These are phyloP conservation scores for Saccharomyces mikatae DNA, from an alignment of 805 yeast genomes.

Conservation along the genomic window DNA sequence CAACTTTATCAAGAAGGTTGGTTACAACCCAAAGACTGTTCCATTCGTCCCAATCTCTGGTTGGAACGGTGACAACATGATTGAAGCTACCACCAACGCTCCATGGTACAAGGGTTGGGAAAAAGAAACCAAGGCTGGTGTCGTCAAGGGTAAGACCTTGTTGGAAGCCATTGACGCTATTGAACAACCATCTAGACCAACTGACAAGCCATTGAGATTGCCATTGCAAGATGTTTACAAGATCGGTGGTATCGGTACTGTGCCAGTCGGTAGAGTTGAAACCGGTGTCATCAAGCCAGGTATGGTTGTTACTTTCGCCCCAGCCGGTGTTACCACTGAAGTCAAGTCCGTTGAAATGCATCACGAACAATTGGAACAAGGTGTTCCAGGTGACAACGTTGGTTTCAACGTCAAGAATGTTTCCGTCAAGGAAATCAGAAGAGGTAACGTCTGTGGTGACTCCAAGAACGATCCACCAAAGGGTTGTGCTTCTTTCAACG, in stretches of 20 bases:
- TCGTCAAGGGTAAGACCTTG: constrained; percentile 69
- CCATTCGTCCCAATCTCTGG: constrained; percentile 89
- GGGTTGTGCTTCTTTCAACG: constrained; percentile 72
- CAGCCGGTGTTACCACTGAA: constrained; percentile 84
- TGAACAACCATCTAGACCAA: constrained; percentile 74
- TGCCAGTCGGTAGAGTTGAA: constrained; percentile 91
- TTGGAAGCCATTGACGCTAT: constrained; percentile 79
- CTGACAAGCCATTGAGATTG: constrained; percentile 81
- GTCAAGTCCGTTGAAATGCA: constrained; percentile 87
- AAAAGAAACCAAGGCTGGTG: constrained; percentile 68
- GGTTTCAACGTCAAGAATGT: constrained; percentile 89
- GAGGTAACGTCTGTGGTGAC: constrained; percentile 92
- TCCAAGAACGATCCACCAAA: constrained; percentile 82
- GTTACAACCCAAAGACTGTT: constrained; percentile 74
- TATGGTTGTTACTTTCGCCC: constrained; percentile 83
- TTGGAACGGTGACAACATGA: constrained; percentile 91
- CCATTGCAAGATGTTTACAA: constrained; percentile 88
- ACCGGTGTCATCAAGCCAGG: constrained; percentile 89
- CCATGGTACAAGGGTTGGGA: constrained; percentile 86
- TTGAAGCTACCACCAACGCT: constrained; percentile 73
- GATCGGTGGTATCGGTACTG: constrained; percentile 89
- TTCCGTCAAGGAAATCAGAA: constrained; percentile 80
- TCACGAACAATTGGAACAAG: constrained; percentile 71
- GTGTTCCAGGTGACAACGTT: constrained; percentile 86
- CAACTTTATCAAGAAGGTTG: constrained; percentile 77